Evolutionary conservation across 345 rosid genomes (phyloP).

Genomic region (Nasturtium officinale): DNA sequence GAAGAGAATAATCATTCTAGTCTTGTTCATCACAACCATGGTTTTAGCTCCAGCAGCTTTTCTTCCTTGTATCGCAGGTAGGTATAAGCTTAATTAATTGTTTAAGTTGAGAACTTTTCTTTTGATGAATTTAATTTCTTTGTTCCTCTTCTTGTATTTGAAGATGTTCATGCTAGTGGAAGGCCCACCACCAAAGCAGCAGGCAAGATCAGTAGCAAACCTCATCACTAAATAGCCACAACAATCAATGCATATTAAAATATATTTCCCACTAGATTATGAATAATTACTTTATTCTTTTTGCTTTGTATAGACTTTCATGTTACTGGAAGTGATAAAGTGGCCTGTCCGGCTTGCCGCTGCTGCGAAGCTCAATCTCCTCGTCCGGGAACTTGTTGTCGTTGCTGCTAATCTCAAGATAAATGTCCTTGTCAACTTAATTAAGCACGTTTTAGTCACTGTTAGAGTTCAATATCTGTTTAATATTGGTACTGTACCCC

Average conservation of each 20-base stretch:
- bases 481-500: too few species aligned
- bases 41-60: not conserved
- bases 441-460: not conserved
- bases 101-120: not conserved
- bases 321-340: constrained; percentile 1
- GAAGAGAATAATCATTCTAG: not conserved
- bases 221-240: not conserved
- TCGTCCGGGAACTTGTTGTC: constrained; percentile 25
- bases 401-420: constrained; percentile 13
- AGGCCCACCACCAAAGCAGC: not conserved
- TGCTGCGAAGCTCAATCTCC: constrained; percentile 4
- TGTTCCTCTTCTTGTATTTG: not conserved
- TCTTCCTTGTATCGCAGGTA: constrained; percentile 11
- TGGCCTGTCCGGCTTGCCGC: constrained; percentile 18
- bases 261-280: not conserved
- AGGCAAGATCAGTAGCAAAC: not conserved
- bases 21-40: not conserved
- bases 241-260: not conserved
- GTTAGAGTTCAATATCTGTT: not conserved
- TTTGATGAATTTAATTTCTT: not conserved
- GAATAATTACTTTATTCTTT: not conserved
- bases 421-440: not conserved
- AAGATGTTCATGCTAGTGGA: constrained; percentile 14
- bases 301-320: not conserved
- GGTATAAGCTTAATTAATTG: not conserved